Evolutionary conservation across 768 basidiomycete genomes (phyloP).

Genomic region (Hemileccinum rubropunctum): DNA sequence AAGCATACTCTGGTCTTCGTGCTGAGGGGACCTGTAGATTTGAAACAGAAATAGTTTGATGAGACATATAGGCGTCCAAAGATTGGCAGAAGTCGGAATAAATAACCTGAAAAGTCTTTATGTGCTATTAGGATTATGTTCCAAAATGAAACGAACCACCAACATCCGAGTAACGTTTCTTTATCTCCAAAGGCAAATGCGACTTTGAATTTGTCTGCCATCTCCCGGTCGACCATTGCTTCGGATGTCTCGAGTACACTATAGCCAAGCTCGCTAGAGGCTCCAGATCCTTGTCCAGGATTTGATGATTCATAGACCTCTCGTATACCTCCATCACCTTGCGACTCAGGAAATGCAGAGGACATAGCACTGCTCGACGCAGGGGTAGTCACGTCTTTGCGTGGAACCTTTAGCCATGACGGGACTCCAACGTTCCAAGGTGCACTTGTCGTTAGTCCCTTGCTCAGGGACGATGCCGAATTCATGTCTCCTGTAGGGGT

Average conservation of each 20-base stretch:
- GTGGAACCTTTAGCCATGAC: slow-evolving; percentile 61
- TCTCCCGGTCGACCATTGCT: slow-evolving; percentile 56
- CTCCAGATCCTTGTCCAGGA: slow-evolving; percentile 25
- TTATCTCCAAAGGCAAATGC: slow-evolving; percentile 88
- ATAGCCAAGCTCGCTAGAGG: slow-evolving; percentile 62
- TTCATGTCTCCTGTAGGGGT: slow-evolving; percentile 48
- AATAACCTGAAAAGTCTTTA: slow-evolving; percentile 88
- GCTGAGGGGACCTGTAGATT: slow-evolving; percentile 77
- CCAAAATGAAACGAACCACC: slow-evolving; percentile 32
- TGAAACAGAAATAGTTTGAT: slow-evolving; percentile 93
- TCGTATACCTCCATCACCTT: slow-evolving; percentile 41
- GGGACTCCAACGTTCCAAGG: slow-evolving; percentile 68
- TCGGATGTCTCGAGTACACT: slow-evolving; percentile 81
- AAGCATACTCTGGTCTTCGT: slow-evolving; percentile 73
- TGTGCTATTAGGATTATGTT: slow-evolving; percentile 5
- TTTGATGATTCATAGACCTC: slow-evolving; percentile 49
- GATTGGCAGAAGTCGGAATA: slow-evolving; percentile 87
- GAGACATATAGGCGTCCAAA: slow-evolving; percentile 88
- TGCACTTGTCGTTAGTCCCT: slow-evolving; percentile 37
- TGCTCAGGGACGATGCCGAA: slow-evolving; percentile 36
- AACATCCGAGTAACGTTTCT: slow-evolving; percentile 85
- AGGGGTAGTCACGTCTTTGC: slow-evolving; percentile 37
- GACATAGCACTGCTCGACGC: slow-evolving; percentile 26
- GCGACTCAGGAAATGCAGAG: slow-evolving; percentile 16
- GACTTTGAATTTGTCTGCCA: slow-evolving; percentile 70